Conservation (phyloP, 805 yeast genomes). For the Lipomyces japonicus region DNA sequence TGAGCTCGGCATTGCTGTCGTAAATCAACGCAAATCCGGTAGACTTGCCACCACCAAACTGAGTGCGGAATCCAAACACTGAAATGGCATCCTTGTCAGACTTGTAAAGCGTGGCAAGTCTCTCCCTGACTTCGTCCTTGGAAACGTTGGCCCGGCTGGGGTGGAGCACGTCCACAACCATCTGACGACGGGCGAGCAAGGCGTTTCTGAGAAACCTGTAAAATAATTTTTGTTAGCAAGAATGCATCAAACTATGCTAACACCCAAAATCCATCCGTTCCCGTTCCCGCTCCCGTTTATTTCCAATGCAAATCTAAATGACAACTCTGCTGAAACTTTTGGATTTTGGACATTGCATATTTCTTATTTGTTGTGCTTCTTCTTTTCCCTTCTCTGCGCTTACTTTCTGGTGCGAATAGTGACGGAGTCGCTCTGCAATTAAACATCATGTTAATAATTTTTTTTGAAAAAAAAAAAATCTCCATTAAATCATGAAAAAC, state of each 20-base stretch:
- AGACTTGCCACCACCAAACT: constrained; percentile 99
- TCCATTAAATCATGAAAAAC: no score
- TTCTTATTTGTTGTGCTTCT: neutral
- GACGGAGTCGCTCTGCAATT: constrained; percentile 74
- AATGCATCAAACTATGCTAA: no score
- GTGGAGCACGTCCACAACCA: constrained; percentile 98
- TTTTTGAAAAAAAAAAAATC: no score
- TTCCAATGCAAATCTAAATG: neutral
- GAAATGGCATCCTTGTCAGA: constrained; percentile 91
- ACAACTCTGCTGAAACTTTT: neutral
- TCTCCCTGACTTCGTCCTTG: constrained; percentile 98
- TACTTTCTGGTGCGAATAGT: constrained; percentile 97
- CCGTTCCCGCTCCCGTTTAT: neutral
- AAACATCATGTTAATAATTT: neutral
- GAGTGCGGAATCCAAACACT: constrained; percentile 99
- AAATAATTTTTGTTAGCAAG: neutral
- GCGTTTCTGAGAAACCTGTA: constrained; percentile 88
- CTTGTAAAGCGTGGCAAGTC: constrained; percentile 82
- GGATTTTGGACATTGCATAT: neutral
- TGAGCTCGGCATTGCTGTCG: constrained; percentile 96
- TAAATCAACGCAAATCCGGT: constrained; percentile 98
- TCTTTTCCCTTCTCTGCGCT: constrained; percentile 2
- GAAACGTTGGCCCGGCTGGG: constrained; percentile 99
- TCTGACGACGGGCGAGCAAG: constrained; percentile 98
- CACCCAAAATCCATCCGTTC: constrained; percentile 2